Evolutionary conservation across 306 rosid species (phyloP), one percentile per base, ranked within the genome.

Genomic region (Medicago lupulina): DNA sequence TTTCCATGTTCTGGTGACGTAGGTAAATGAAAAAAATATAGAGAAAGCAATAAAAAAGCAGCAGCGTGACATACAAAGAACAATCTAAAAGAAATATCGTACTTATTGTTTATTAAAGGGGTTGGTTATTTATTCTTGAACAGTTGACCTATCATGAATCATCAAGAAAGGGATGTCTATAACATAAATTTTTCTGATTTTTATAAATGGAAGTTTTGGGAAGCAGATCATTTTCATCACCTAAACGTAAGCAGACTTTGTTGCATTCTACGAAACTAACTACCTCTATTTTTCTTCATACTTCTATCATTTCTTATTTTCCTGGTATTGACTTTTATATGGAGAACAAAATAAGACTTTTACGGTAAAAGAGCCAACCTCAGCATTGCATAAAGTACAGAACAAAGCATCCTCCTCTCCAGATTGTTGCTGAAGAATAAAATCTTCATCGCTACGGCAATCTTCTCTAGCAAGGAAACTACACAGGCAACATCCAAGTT

Each of bases 321-420:
- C 44, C 40, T 57, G 13, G n/a, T 41, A 47, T 61, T 47, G 46
- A 1, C 38, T 57, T 57, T 71, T 65, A 47, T 75, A 73, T 67
- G 77, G 57, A 46, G 39, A 79, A 43, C 55, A 70, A 44, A 68
- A 77, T 36, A 72, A 77, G 50, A 36, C 41, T 81, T 74, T 58
- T 71, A 46, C 5, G 63, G 70, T 15, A 82, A 39, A 60, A 23
- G 43, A 50, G 60, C 31, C 46, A 70, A 89, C 97, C 93, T 92
- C 96, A 51, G 93, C 90, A 81, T 92, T 89, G 89, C 97, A 92
- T 84, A 89, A 81, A 60, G 97, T 88, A 88, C 97, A 89, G 87
- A 89, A 92, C 57, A 92, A 80, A 80, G 85, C 87, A 25, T 89
- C 96, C 67, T 85, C 88, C 67, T 85, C 96, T 81, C 90, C 91